A percentile compares a stretch with the other conserved stretches of the same genome.
Conservation (phyloP, 2,329 filamentous ascomycete species). For the Cladophialophora bantiana region DNA sequence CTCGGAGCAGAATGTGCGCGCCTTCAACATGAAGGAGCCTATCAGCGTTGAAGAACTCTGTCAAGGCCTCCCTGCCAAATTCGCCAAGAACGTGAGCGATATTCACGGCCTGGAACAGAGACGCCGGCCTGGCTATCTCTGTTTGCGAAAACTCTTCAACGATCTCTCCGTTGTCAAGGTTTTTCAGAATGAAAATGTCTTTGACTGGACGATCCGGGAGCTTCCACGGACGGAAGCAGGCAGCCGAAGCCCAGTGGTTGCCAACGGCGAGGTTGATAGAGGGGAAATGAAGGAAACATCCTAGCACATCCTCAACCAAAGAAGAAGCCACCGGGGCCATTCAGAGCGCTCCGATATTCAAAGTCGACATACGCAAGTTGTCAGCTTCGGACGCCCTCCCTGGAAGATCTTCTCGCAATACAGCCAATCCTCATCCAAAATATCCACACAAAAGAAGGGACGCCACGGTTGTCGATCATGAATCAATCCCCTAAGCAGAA, state of each 20-base stretch:
- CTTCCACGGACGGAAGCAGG: conserved; percentile 6
- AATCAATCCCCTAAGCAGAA: no score
- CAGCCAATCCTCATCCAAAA: no score
- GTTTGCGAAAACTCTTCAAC: conserved; percentile 34
- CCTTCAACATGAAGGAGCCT: conserved; percentile 36
- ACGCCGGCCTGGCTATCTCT: conserved; percentile 33
- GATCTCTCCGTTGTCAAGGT: conserved; percentile 29
- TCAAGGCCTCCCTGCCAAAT: conserved; percentile 33
- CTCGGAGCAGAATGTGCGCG: conserved; percentile 4
- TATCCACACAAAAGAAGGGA: no score
- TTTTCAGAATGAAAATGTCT: conserved; percentile 39
- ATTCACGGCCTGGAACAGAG: conserved; percentile 24
- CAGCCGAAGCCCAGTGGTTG: background rate
- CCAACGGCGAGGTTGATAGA: background rate
- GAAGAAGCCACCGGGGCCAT: no score
- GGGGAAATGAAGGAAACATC: background rate
- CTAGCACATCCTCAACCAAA: no score
- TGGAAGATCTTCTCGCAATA: no score
- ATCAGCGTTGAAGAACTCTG: conserved; percentile 34
- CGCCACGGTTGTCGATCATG: no score
- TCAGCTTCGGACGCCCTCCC: no score
- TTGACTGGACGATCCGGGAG: conserved; percentile 37
- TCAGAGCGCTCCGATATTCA: no score
- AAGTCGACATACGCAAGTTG: no score
- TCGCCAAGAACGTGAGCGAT: conserved; percentile 32